phyloP scores from a whole-genome alignment of 331 rosid species.

The Malus hybrid region DNA sequence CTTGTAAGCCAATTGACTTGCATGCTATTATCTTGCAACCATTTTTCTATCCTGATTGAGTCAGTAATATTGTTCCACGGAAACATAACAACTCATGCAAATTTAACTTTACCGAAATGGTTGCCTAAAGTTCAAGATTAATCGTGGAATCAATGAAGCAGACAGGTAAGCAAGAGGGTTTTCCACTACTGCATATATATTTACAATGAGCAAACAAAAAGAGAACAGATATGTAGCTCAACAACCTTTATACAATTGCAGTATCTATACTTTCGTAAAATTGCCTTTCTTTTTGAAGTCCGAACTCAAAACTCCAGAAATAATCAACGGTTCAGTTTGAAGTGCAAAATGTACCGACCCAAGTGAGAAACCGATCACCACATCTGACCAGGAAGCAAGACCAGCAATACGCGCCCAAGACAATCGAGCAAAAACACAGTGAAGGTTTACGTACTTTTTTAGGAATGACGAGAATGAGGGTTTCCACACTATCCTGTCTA shows the following conservation, averaged over 20 bases:
- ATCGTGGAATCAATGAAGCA: too few species aligned
- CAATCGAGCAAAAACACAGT: neutral
- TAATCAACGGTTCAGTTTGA: neutral
- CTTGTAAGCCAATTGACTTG: too few species aligned
- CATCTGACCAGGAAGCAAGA: neutral
- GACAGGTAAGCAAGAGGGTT: too few species aligned
- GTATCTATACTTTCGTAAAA: neutral
- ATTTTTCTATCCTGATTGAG: too few species aligned
- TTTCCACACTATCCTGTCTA: slow-evolving; percentile 7
- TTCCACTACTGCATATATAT: neutral
- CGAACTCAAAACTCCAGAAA: neutral
- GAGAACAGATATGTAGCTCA: neutral
- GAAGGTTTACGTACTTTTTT: slow-evolving; percentile 17
- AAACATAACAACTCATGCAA: too few species aligned
- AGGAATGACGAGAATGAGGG: slow-evolving; percentile 27
- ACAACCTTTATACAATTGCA: neutral
- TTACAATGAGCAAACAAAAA: neutral
- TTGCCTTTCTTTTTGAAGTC: too few species aligned
- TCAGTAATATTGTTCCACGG: too few species aligned
- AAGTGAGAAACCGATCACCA: neutral
- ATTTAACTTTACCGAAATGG: too few species aligned
- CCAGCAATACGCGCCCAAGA: neutral
- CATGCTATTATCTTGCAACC: too few species aligned
- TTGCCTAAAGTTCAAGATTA: too few species aligned
- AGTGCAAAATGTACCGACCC: neutral